Conservation (phyloP, 1,139 yeast genomes). For the Pichia sp. region DNA sequence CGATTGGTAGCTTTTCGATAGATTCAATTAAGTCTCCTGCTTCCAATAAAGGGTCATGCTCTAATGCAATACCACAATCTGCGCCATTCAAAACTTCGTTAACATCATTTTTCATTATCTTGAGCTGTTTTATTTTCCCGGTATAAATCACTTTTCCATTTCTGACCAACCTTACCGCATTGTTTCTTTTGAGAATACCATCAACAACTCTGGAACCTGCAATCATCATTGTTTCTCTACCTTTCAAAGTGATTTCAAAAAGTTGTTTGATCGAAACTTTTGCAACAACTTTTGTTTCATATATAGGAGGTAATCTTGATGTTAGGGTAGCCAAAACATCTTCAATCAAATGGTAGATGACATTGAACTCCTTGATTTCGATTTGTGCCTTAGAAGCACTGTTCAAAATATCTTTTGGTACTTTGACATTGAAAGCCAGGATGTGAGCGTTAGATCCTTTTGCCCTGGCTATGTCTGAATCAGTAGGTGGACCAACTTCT, state of each 20-base stretch:
- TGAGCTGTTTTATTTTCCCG: constrained; percentile 71
- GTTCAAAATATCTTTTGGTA: constrained; percentile 59
- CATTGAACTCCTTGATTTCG: constrained; percentile 62
- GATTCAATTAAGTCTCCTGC: constrained; percentile 75
- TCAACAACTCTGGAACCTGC: constrained; percentile 87
- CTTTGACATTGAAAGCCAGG: constrained; percentile 70
- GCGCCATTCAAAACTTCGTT: constrained; percentile 74
- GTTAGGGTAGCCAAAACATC: constrained; percentile 69
- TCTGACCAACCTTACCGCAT: constrained; percentile 63
- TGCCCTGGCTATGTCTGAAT: constrained; percentile 79
- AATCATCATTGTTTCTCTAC: constrained; percentile 50
- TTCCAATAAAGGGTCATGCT: constrained; percentile 52
- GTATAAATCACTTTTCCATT: constrained; percentile 47
- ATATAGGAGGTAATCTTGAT: constrained; percentile 58
- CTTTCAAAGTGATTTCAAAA: constrained; percentile 57
- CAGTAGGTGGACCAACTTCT: constrained; percentile 85
- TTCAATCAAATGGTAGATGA: constrained; percentile 84
- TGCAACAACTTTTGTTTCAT: constrained; percentile 63
- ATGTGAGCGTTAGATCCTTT: constrained; percentile 68
- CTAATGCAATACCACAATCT: constrained; percentile 85
- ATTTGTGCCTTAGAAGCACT: constrained; percentile 61
- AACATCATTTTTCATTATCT: constrained; percentile 80
- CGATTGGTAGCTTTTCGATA: constrained; percentile 65
- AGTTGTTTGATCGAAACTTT: constrained; percentile 69
- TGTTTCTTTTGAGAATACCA: constrained; percentile 61